A percentile compares a stretch with the other conserved stretches of the same genome.
These are phyloP conservation scores for Phytopythium boreale DNA, from an alignment of 352 stramenopile species.

Conservation along the genomic window DNA sequence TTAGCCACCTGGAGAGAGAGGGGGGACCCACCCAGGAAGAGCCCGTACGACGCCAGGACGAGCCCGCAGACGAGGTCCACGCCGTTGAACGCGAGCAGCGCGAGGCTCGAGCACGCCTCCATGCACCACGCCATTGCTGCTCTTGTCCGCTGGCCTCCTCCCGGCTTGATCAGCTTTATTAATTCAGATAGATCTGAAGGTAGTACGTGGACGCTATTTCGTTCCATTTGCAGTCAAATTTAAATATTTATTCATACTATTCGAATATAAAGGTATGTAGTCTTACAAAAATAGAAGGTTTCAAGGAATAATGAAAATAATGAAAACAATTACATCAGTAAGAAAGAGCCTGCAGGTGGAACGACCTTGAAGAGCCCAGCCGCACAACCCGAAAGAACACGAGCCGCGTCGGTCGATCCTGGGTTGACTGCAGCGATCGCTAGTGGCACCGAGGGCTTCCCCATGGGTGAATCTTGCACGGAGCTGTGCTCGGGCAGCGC, in stretches of 20 bases:
- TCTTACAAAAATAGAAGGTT: not conserved
- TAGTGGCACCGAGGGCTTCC: not conserved
- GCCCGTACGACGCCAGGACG: slow-evolving; percentile 54
- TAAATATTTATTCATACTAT: not conserved
- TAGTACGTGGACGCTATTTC: not conserved
- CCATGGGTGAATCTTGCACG: slow-evolving; percentile 30
- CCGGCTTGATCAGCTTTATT: not conserved
- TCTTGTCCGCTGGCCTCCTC: too few species aligned
- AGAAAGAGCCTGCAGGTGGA: too few species aligned
- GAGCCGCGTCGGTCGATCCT: not conserved
- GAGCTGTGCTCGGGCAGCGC: slow-evolving; percentile 58
- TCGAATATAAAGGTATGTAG: not conserved
- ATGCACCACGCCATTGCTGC: slow-evolving; percentile 15
- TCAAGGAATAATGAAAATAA: not conserved
- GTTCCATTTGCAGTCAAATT: too few species aligned
- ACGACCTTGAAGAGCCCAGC: not conserved
- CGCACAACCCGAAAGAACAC: not conserved
- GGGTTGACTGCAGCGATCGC: not conserved
- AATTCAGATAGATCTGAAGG: not conserved
- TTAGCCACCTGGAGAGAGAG: not conserved
- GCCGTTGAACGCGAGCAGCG: slow-evolving; percentile 78
- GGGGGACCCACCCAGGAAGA: slow-evolving; percentile 42
- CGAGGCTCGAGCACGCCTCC: slow-evolving; percentile 47
- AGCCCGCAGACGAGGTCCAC: slow-evolving; percentile 67
- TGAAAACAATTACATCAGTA: too few species aligned